Evolutionary conservation across 2,329 filamentous ascomycete species (phyloP), one percentile per base, ranked within the genome.

Genomic region (Hypomyces rosellus): DNA sequence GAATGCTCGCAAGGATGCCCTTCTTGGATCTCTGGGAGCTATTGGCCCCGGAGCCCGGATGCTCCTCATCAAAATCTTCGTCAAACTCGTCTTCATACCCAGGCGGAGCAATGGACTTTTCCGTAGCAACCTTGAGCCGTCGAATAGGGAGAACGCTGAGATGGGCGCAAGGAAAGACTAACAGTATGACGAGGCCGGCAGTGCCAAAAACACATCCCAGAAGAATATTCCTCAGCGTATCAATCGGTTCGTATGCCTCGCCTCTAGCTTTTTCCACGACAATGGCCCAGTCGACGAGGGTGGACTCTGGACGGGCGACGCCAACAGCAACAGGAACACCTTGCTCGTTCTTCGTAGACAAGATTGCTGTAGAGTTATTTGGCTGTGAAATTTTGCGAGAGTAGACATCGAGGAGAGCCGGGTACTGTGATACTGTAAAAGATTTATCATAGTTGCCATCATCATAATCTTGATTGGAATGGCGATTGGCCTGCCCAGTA

Each of bases 181-280:
- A 65, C 8, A 95, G 54, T 3, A 90, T 64, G 46, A 95, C 79
- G 4, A 86, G 74, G 0, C 85, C 90, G 12, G 85, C 78, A 0
- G 89, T 92, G 1, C 86, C 88, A 63, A 96, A 95, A 0, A 95
- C 86, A 54, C 89, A 95, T 5, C 82, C 88, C 2, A 96, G 69
- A 2, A 96, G 78, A 46, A 96, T 88, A 44, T 85, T 84, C 16
- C 88, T 82, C n/a, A 96, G 74, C 16, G 81, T 83, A 25, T 74
- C 69, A 51, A 96, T 90, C 0, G 90, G 87, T 7, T 75, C 74
- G 69, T 86, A 90, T 0, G 90, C 88, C 67, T 96, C 90, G 18
- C 65, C 65, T 55, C 82, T 81, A 2, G 81, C 74, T 65, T 93
- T 85, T 63, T 96, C 91, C 1, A 96, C 80, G 2, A 95, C 60